These are phyloP conservation scores for Endotrypanum monterogeii DNA, from an alignment of 208 protist genomes.

Conservation along the genomic window DNA sequence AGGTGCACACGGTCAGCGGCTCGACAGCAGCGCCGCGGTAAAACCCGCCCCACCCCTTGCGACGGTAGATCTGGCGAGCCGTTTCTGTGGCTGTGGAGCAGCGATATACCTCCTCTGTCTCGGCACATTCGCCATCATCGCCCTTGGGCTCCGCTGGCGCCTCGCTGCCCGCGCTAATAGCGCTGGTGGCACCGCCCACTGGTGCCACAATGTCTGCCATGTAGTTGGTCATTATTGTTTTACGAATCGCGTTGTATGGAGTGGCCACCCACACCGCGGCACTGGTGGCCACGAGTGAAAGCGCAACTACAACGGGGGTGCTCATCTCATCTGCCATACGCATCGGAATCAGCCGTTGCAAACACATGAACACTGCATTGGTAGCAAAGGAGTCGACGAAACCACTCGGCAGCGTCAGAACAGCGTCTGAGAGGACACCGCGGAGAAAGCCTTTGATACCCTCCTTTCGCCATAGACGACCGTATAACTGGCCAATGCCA, in stretches of 20 bases:
- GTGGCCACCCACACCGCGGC: constrained; percentile 65
- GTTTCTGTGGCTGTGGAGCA: constrained; percentile 62
- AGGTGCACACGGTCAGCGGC: constrained; percentile 62
- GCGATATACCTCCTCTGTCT: constrained; percentile 47
- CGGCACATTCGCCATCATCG: background rate
- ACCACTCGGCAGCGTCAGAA: constrained; percentile 56
- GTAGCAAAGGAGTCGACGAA: constrained; percentile 61
- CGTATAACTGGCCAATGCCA: constrained; percentile 45
- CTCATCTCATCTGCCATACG: constrained; percentile 42
- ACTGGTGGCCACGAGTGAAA: constrained; percentile 57
- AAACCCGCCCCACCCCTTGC: constrained; percentile 71
- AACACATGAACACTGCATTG: constrained; percentile 41
- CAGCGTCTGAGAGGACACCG: constrained; percentile 60
- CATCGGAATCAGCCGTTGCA: constrained; percentile 52
- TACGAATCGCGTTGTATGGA: constrained; percentile 68
- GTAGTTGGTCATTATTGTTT: constrained; percentile 83
- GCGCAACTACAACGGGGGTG: constrained; percentile 36
- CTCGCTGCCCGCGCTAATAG: background rate
- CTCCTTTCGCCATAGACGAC: constrained; percentile 68
- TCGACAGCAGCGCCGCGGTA: constrained; percentile 64
- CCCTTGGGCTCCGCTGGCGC: background rate
- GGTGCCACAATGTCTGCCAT: constrained; percentile 70
- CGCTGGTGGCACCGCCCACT: background rate
- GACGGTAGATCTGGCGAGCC: constrained; percentile 47
- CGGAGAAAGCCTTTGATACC: constrained; percentile 61